Evolutionary conservation across 2,329 filamentous ascomycete species (phyloP).

Genomic region (Ramularia endophylla): DNA sequence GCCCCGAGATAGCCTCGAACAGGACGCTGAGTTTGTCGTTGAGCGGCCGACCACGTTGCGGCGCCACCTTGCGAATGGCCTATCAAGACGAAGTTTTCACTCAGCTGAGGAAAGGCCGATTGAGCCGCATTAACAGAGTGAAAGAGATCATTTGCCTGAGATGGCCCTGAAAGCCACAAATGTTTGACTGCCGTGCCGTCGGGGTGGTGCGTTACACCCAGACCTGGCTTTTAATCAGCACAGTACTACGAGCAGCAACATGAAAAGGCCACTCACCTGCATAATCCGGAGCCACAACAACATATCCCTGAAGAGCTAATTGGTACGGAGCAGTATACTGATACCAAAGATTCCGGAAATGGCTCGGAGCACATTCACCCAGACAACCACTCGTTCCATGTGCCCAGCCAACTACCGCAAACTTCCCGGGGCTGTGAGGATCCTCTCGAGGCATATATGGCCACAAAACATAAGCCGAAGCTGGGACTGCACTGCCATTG

Average conservation of each 20-base stretch:
- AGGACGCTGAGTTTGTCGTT: constrained; percentile 16
- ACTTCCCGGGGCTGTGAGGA: constrained; percentile 6
- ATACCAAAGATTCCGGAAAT: constrained; percentile 27
- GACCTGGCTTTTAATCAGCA: constrained; percentile 1
- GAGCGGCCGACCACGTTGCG: constrained; percentile 38
- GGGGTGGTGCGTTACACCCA: constrained; percentile 22
- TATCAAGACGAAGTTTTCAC: constrained; percentile 40
- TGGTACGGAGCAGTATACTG: constrained; percentile 23
- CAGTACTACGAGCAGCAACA: no score
- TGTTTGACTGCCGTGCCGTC: constrained; percentile 33
- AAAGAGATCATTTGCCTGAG: constrained; percentile 40
- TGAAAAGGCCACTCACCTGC: constrained; percentile 16
- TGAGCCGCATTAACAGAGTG: constrained; percentile 41
- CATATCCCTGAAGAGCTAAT: constrained; percentile 29
- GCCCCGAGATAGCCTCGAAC: constrained; percentile 8
- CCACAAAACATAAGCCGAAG: constrained; percentile 48
- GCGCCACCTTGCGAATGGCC: constrained; percentile 46
- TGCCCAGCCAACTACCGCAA: constrained; percentile 19
- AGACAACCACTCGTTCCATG: constrained; percentile 22
- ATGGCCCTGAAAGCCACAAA: constrained; percentile 33
- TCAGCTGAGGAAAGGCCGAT: constrained; percentile 35
- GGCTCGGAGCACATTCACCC: constrained; percentile 22
- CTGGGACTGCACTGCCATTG: constrained; percentile 43
- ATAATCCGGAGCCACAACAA: constrained; percentile 25
- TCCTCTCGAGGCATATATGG: constrained; percentile 34